phyloP scores from a whole-genome alignment of 345 rosid genomes.

The Linum usitatissimum region DNA sequence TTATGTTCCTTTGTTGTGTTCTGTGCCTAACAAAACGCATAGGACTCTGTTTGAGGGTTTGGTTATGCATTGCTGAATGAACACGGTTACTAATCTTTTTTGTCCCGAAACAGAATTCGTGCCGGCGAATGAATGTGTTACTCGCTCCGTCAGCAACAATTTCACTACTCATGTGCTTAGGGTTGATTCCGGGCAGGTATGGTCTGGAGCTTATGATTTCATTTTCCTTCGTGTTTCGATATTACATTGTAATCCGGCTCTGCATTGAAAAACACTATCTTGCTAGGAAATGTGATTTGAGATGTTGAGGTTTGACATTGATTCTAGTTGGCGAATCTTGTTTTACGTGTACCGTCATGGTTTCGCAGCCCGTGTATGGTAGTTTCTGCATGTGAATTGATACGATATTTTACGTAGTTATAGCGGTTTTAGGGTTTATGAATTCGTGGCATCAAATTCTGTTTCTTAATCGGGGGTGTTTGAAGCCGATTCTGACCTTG shows the following conservation, averaged over 20 bases:
- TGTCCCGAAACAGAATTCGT: neutral
- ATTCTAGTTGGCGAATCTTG: no score
- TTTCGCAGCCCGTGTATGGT: neutral
- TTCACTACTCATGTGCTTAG: constrained; percentile 87
- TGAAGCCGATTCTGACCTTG: no score
- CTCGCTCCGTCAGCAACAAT: constrained; percentile 79
- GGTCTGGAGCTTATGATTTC: neutral
- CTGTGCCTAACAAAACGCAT: no score
- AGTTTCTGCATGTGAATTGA: neutral
- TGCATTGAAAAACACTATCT: neutral
- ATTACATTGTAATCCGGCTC: neutral
- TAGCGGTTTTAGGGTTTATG: neutral
- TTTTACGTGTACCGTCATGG: neutral
- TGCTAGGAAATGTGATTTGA: no score
- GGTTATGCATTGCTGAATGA: neutral
- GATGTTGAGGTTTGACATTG: no score
- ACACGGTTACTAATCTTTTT: no score
- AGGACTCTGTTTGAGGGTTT: no score
- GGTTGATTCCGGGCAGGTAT: constrained; percentile 90
- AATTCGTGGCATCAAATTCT: neutral
- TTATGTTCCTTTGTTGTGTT: no score
- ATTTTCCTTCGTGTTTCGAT: neutral
- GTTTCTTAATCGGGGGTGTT: constrained; percentile 1
- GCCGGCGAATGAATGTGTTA: constrained; percentile 46
- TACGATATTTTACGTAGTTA: constrained; percentile 1